A percentile compares a stretch with the other conserved stretches of the same genome.
These are phyloP conservation scores for Russula sp. DNA, from an alignment of 768 basidiomycete genomes.

Conservation along the genomic window DNA sequence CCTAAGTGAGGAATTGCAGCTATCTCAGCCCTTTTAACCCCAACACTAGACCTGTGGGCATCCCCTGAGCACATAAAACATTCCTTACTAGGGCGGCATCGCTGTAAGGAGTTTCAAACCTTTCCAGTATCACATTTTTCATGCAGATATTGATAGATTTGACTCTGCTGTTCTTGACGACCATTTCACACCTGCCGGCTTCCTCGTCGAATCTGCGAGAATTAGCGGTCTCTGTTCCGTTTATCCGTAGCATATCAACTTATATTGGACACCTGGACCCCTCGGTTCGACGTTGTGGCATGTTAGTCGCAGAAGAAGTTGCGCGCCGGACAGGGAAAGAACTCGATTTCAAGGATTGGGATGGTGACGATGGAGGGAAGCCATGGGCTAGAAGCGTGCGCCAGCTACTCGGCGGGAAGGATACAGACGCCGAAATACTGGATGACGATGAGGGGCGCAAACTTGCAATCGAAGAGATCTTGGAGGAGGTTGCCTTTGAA, in stretches of 20 bases:
- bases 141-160: constrained; percentile 49
- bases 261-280: constrained; percentile 80
- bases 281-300: constrained; percentile 80
- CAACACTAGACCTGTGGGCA: constrained; percentile 65
- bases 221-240: constrained; percentile 53
- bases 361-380: constrained; percentile 64
- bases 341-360: constrained; percentile 82
- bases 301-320: constrained; percentile 85
- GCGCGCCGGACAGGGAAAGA: constrained; percentile 60
- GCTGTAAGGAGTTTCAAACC: constrained; percentile 49
- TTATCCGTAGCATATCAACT: constrained; percentile 64
- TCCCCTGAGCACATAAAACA: constrained; percentile 75
- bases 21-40: constrained; percentile 51
- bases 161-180: constrained; percentile 66
- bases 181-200: constrained; percentile 57
- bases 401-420: constrained; percentile 47
- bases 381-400: constrained; percentile 65
- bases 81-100: constrained; percentile 70
- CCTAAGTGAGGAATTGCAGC: constrained; percentile 32
- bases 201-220: constrained; percentile 45
- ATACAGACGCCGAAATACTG: constrained; percentile 45
- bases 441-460: constrained; percentile 19
- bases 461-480: not conserved
- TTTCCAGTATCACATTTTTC: not conserved
- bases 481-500: constrained; percentile 6